Evolutionary conservation across 164 flowering plant genomes (phyloP).

Genomic region (Tetracentron sinense): DNA sequence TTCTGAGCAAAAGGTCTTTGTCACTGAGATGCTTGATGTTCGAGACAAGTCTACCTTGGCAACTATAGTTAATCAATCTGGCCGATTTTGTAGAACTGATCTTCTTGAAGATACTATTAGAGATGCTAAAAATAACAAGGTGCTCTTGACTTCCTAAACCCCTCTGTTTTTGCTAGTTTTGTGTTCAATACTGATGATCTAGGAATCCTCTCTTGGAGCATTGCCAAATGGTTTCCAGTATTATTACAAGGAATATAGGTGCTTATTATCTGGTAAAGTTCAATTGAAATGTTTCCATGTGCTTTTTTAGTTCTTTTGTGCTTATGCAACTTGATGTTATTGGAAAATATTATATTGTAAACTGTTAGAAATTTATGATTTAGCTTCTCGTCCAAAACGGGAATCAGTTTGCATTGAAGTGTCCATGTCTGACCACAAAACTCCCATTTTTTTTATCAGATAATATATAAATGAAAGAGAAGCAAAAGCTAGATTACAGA

Average conservation of each 20-base stretch:
- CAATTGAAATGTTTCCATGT: too few relatives aligned
- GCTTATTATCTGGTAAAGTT: not conserved
- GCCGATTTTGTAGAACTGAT: conserved; percentile 42
- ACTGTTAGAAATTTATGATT: too few relatives aligned
- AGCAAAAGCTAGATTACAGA: too few relatives aligned
- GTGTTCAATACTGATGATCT: not conserved
- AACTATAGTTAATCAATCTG: conserved; percentile 28
- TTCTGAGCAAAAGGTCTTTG: conserved; percentile 18
- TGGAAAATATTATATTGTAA: too few relatives aligned
- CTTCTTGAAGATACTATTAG: conserved; percentile 58
- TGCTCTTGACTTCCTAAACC: conserved; percentile 18
- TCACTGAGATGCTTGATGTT: too few relatives aligned
- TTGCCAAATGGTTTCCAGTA: not conserved
- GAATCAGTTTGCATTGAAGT: too few relatives aligned
- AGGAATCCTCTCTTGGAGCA: not conserved
- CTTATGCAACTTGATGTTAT: too few relatives aligned
- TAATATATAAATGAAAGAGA: too few relatives aligned
- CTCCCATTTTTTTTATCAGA: too few relatives aligned
- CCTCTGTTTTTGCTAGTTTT: not conserved
- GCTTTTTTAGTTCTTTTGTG: too few relatives aligned
- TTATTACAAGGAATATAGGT: not conserved
- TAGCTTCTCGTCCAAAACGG: too few relatives aligned
- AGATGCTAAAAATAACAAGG: conserved; percentile 85
- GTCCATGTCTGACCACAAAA: too few relatives aligned
- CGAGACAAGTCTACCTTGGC: conserved; percentile 21